Base-by-base conservation (phyloP, 2,329 filamentous ascomycete genomes). In the Diaporthe sp. region DNA sequence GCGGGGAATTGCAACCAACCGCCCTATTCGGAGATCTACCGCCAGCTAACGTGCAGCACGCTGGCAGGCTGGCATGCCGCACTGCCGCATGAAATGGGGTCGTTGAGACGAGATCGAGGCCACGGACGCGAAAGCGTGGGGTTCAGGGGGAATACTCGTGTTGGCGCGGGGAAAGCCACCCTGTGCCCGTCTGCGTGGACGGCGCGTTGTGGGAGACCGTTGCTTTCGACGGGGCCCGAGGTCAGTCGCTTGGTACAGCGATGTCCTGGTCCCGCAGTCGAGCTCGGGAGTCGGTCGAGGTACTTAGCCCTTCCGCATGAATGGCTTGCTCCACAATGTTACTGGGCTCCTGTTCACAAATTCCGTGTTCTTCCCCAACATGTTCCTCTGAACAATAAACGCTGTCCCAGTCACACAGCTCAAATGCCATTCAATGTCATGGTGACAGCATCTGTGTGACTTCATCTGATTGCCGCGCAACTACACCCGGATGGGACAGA, bases 1-100 rank as follows among this genome's bases (percentile, higher is more conserved):
- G 28, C 42, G 42, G 61, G 61, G 45, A 52, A 33, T 17, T 10
- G 19, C n/a, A n/a, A 4, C 28, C 33, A 25, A 50, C 61, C 9
- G 61, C 42, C 61, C 61, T 67, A 67, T 45, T 67, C 42, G 61
- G 61, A 50, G 61, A 67, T 67, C 42, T 50, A 35, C 61, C 61
- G 61, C 61, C 42, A 52, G 61, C 40, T 52, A 57, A 35, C 13
- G 3, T 25, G 30, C 30, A 35, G n/a, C 55, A n/a, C 12, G n/a
- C n/a, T n/a, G n/a, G n/a, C n/a, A n/a, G 19, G 35, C 57, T 50
- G 42, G 28, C 61, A 67, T 28, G 19, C 28, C 60, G 40, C 28
- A 47, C 60, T 10, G 61, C 19, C 30, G 61, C 42, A 50, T 38
- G 61, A 38, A 38, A 35, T 13, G 61, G 61, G 61, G 42, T 42